phyloP scores from a whole-genome alignment of 495 filamentous ascomycete species.

The Tuber magnatum region DNA sequence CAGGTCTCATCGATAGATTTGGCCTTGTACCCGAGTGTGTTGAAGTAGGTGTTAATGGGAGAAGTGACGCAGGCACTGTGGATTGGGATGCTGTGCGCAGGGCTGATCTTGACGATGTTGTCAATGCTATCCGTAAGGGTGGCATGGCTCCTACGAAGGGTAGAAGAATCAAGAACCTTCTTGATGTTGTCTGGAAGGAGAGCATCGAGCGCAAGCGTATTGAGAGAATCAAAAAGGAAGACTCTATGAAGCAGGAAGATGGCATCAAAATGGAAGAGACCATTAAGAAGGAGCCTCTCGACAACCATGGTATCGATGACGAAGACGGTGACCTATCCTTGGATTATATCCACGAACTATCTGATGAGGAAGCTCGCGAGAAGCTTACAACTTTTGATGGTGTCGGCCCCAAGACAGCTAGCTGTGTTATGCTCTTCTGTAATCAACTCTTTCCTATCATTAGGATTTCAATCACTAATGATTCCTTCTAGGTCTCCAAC shows the following conservation, averaged over 20 bases:
- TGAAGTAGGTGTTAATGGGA: slow-evolving; percentile 42
- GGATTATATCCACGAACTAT: slow-evolving; percentile 66
- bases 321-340: slow-evolving; percentile 58
- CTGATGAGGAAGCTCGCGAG: slow-evolving; percentile 61
- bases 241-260: slow-evolving; percentile 33
- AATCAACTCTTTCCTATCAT: background rate
- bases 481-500: slow-evolving; percentile 47
- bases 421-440: slow-evolving; percentile 77
- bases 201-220: slow-evolving; percentile 48
- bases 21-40: slow-evolving; percentile 53
- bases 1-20: slow-evolving; percentile 62
- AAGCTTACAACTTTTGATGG: slow-evolving; percentile 71
- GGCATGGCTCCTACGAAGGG: slow-evolving; percentile 66
- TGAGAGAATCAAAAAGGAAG: slow-evolving; percentile 21
- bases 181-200: slow-evolving; percentile 71
- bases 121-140: slow-evolving; percentile 64
- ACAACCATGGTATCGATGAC: slow-evolving; percentile 49
- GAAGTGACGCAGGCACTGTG: slow-evolving; percentile 56
- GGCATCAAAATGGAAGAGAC: slow-evolving; percentile 52
- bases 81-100: slow-evolving; percentile 77
- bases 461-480: slow-evolving; percentile 3
- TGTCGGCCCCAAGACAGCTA: slow-evolving; percentile 85
- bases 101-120: slow-evolving; percentile 56
- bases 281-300: slow-evolving; percentile 62
- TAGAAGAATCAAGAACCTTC: slow-evolving; percentile 69